Percentiles rank a stretch among this genome's conserved stretches.
Evolutionary conservation across 148 eudicot species (phyloP).

Genomic region (Drosera capensis): DNA sequence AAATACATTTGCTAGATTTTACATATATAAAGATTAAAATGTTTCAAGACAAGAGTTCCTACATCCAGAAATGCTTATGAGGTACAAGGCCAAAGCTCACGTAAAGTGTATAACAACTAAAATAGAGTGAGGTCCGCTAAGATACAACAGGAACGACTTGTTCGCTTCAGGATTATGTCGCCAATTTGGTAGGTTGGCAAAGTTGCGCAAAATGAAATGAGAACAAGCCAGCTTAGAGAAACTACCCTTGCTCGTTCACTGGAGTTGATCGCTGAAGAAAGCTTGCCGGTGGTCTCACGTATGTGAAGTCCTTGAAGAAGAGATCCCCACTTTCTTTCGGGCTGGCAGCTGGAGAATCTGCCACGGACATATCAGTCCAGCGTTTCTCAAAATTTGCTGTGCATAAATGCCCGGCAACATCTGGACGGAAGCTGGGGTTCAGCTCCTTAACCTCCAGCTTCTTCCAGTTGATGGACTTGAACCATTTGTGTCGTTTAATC

Average conservation of each 20-base stretch:
- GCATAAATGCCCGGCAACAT: conserved; percentile 56
- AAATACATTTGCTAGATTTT: too few relatives aligned
- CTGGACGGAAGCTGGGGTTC: conserved; percentile 65
- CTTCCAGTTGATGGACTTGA: conserved; percentile 73
- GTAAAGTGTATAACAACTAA: too few relatives aligned
- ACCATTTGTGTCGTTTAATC: conserved; percentile 73
- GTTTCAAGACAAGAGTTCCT: too few relatives aligned
- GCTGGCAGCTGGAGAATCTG: conserved; percentile 71
- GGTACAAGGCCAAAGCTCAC: too few relatives aligned
- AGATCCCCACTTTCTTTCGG: conserved; percentile 40
- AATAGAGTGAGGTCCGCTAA: too few relatives aligned
- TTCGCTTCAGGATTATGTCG: too few relatives aligned
- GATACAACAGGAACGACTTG: too few relatives aligned
- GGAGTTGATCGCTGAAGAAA: conserved; percentile 34
- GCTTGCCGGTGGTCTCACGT: conserved; percentile 43
- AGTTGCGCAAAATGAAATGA: too few relatives aligned
- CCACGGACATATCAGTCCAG: conserved; percentile 65
- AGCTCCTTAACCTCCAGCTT: conserved; percentile 50
- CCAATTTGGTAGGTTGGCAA: too few relatives aligned
- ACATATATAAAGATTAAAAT: too few relatives aligned
- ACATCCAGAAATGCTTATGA: too few relatives aligned
- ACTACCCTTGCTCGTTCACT: conserved; percentile 13
- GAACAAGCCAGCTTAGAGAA: neutral
- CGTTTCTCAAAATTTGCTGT: conserved; percentile 64
- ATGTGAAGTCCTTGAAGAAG: conserved; percentile 62